These are phyloP conservation scores for Colletotrichum lentis DNA, from an alignment of 2,329 filamentous ascomycete genomes.

Conservation along the genomic window DNA sequence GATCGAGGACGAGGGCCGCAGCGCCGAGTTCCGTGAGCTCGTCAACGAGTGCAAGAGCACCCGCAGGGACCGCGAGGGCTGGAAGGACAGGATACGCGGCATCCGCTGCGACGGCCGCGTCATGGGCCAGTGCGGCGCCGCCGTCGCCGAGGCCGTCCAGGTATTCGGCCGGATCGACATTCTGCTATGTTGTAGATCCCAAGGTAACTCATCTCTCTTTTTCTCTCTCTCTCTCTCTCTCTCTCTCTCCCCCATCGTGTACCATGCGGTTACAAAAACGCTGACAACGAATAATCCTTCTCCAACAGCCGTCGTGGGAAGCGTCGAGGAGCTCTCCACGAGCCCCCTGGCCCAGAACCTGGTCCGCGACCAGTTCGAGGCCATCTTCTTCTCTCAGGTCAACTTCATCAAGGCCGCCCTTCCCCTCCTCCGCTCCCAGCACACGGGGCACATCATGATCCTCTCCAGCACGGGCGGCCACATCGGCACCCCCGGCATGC, in stretches of 20 bases:
- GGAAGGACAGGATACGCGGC: slow-evolving; percentile 78
- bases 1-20: slow-evolving; percentile 78
- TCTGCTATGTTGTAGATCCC: slow-evolving; percentile 85
- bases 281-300: background rate
- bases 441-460: slow-evolving; percentile 88
- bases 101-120: slow-evolving; percentile 70
- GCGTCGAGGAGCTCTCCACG: slow-evolving; percentile 87
- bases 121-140: slow-evolving; percentile 80
- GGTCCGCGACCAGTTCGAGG: slow-evolving; percentile 90
- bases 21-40: slow-evolving; percentile 81
- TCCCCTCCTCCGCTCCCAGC: slow-evolving; percentile 79
- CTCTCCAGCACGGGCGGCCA: slow-evolving; percentile 91
- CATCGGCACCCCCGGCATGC: slow-evolving; percentile 88
- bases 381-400: slow-evolving; percentile 93
- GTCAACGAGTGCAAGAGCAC: slow-evolving; percentile 72
- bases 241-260: too few species aligned
- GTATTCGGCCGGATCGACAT: slow-evolving; percentile 90
- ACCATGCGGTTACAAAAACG: background rate
- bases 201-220: slow-evolving; percentile 63
- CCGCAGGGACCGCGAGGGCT: slow-evolving; percentile 74
- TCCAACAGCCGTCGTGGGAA: slow-evolving; percentile 78
- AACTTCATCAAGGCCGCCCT: slow-evolving; percentile 93
- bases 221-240: too few species aligned
- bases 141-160: slow-evolving; percentile 84
- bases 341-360: slow-evolving; percentile 77